A percentile compares a stretch with the other conserved stretches of the same genome.
Conservation (phyloP, 2,329 filamentous ascomycete species). For the Penicillium nordicum region DNA sequence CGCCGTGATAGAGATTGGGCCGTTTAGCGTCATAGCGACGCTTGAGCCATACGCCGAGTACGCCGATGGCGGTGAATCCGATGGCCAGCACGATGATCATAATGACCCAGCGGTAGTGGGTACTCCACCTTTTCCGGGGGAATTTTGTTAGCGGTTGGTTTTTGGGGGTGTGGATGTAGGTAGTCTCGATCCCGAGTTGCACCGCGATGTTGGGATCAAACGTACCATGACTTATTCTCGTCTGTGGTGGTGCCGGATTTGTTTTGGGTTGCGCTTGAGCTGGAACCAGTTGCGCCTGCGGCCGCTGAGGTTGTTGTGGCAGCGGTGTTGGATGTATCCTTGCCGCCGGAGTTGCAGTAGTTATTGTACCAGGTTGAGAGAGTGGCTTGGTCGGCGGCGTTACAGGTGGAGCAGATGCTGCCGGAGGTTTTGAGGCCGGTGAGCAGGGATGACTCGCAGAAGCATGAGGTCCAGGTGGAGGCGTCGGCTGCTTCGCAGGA, state of each 20-base stretch:
- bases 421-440: conserved; percentile 56
- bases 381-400: conserved; percentile 50
- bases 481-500: conserved; percentile 57
- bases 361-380: conserved; percentile 69
- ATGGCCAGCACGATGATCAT: conserved; percentile 74
- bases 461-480: conserved; percentile 63
- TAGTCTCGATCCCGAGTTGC: not conserved
- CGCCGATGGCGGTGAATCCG: conserved; percentile 64
- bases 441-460: conserved; percentile 65
- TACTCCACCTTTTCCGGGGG: conserved; percentile 32
- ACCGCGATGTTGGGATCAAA: not conserved
- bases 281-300: conserved; percentile 17
- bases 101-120: conserved; percentile 76
- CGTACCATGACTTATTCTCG: conserved; percentile 27
- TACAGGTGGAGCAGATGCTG: conserved; percentile 62
- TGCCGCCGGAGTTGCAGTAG: conserved; percentile 57
- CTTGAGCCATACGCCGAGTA: conserved; percentile 67
- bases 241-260: conserved; percentile 3
- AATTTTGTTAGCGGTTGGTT: not conserved
- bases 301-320: conserved; percentile 25
- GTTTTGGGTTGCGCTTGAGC: not conserved
- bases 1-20: conserved; percentile 33
- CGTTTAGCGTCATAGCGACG: conserved; percentile 67
- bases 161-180: not conserved
- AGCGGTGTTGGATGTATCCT: conserved; percentile 31